Evolutionary conservation across 257 asterid species (phyloP), one percentile per base, ranked within the genome.

Genomic region (Solanum habrochaites): DNA sequence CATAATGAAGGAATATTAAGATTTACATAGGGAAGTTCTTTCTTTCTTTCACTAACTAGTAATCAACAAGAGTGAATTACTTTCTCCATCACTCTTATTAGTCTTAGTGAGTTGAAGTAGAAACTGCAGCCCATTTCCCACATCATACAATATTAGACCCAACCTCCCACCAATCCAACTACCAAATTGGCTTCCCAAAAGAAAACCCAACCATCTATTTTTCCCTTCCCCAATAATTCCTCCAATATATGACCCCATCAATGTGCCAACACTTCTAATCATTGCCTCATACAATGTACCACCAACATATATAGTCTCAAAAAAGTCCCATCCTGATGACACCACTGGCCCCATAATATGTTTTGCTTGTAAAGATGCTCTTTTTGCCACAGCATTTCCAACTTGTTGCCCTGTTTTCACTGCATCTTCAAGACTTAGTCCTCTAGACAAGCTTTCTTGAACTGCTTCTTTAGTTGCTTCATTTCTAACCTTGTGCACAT

Each of bases 141-240:
- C 88, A 86, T 93, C 96, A 88, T 89, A 92, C 74, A 62, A 88
- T 93, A 91, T 90, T 20, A 92, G 78, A 9, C 93, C 96, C 39
- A 92, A 80, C 89, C 95, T 92, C 40, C 92, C 94, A 2, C 96
- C 95, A 39, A 87, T 35, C 96, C 96, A 93, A 32, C 94, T 90
- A 25, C 96, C 96, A 32, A 92, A n/a, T 11, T 91, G 95, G 49
- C 96, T 93, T 42, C 96, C 96, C 27, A 83, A 83, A 32, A 92
- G 91, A 84, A 91, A 91, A 16, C 96, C 95, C n/a, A 93, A 40
- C 95, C 95, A 91, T 82, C 91, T 91, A 64, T 84, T 86, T 49
- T 83, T 91, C 84, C 92, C 93, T 82, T 93, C 96, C 49, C 95
- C 93, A 18, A 82, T 72, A 9, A 93, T 40, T 6, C 96, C 96